A percentile compares a stretch with the other conserved stretches of the same genome.
Evolutionary conservation across 108 stramenopile species (phyloP).

Genomic region (Nitzschia putrida): DNA sequence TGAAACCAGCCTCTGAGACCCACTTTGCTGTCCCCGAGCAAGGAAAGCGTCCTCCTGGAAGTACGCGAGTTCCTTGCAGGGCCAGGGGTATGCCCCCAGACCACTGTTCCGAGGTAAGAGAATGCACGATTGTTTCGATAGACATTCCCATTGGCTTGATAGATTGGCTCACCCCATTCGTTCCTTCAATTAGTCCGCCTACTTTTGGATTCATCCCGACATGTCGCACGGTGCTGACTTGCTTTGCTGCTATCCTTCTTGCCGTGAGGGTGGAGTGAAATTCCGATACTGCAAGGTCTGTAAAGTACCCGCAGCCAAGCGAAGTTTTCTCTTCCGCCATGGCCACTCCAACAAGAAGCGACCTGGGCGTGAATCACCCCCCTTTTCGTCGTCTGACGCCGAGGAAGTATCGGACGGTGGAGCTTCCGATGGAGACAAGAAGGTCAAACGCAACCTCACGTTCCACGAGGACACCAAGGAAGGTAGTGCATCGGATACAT

Average conservation of each 20-base stretch:
- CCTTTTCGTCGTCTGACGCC: background rate
- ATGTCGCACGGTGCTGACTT: slow-evolving; percentile 5
- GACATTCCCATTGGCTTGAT: no score
- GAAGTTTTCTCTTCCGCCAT: slow-evolving; percentile 10
- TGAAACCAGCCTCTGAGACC: no score
- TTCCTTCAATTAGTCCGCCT: background rate
- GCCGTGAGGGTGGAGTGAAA: slow-evolving; percentile 3
- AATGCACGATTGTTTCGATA: no score
- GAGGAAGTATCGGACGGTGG: background rate
- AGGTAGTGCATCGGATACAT: background rate
- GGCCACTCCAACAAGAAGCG: background rate
- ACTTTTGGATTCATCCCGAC: background rate
- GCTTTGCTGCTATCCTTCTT: slow-evolving; percentile 9
- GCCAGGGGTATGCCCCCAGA: slow-evolving; percentile 9
- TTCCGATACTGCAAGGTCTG: slow-evolving; percentile 13
- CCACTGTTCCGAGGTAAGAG: slow-evolving; percentile 8
- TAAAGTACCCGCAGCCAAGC: slow-evolving; percentile 1
- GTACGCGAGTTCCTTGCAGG: background rate
- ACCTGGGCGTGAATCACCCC: no score
- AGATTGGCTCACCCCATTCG: background rate
- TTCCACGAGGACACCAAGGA: background rate
- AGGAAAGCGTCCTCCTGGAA: no score
- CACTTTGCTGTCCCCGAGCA: no score
- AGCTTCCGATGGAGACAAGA: background rate
- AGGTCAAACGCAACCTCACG: background rate